Conservation (phyloP, 768 basidiomycete species). For the Russula sp. region DNA sequence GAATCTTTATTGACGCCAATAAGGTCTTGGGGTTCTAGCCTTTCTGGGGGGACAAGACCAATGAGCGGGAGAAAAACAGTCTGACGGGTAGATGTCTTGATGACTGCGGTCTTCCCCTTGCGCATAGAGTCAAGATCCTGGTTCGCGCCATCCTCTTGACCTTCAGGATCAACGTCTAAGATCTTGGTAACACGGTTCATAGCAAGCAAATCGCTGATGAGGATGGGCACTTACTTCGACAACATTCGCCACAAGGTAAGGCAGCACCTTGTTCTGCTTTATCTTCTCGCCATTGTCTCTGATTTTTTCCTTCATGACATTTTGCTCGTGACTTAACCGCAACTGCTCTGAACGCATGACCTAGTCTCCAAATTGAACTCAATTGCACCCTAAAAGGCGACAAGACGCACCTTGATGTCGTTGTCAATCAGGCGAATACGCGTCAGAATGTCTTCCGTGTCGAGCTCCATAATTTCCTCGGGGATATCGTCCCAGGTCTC, state of each 20-base stretch:
- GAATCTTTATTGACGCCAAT: conserved; percentile 99
- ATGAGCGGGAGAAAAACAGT: conserved; percentile 98
- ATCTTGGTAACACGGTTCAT: conserved; percentile 47
- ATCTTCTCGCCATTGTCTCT: conserved; percentile 97
- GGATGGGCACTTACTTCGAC: conserved; percentile 68
- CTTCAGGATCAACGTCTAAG: conserved; percentile 89
- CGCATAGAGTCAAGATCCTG: conserved; percentile 94
- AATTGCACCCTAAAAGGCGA: neutral
- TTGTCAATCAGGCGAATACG: conserved; percentile 93
- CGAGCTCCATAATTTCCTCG: conserved; percentile 70
- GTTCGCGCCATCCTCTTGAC: conserved; percentile 91
- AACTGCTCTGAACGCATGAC: conserved; percentile 96
- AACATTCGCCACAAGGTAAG: conserved; percentile 96
- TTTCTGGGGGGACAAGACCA: conserved; percentile 89
- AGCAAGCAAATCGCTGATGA: neutral
- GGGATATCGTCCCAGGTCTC: conserved; percentile 93
- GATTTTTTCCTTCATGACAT: conserved; percentile 97
- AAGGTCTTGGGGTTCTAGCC: conserved; percentile 86
- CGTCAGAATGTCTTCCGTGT: conserved; percentile 83
- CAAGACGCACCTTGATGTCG: conserved; percentile 73
- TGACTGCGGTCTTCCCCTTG: conserved; percentile 96
- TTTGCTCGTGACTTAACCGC: conserved; percentile 90
- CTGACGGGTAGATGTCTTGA: conserved; percentile 98
- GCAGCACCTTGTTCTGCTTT: conserved; percentile 98
- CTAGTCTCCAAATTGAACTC: conserved; percentile 36